Base-by-base conservation (phyloP, 2,329 filamentous ascomycete genomes). In the Cladosporium colombiae region DNA sequence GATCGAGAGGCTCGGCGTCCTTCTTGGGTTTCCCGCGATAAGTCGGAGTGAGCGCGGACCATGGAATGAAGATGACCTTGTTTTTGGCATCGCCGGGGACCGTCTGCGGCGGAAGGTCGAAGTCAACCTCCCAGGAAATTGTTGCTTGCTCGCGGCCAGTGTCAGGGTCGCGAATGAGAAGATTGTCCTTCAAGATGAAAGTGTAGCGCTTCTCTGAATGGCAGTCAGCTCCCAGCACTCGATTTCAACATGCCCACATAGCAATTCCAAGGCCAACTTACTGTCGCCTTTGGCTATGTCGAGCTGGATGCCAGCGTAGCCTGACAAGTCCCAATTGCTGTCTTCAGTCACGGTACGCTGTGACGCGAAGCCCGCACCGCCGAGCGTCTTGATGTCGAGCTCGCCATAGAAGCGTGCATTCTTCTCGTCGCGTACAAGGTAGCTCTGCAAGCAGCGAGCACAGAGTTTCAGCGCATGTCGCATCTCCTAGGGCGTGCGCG, bases 311-410 rank as follows among this genome's bases (percentile, higher is more conserved):
- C 90, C 90, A 55, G 86, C 83, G 70, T 88, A 90, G 13, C 71
- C 73, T 1, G 84, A 84, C 8, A 95, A 78, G 71, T 95, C 85
- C 84, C 89, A 90, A 27, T 79, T 78, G 16, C 82, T 78, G 46
- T 84, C 79, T 8, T 87, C 85, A 46, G 77, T 78, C 3, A 82
- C 83, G 5, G 89, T 92, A 56, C 89, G 85, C 75, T 94, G 92
- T 5, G 89, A 91, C 11, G 91, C 91, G 74, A 96, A 95, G 5
- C 92, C 92, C 0, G 92, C 91, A 33, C 91, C 91, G 29, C 91
- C 91, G 0, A 95, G 86, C 0, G 90, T 87, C 62, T 83, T 84
- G 68, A 89, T 92, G 78, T 95, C 91, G 23, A 95, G 83, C 27
- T 82, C 81, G 2, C 92, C 91, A 69, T 86, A 79, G 78, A 93